Percentiles rank a stretch among this genome's conserved stretches.
Conservation (phyloP, 1,284 basidiomycete genomes). For the Mycena citricolor region DNA sequence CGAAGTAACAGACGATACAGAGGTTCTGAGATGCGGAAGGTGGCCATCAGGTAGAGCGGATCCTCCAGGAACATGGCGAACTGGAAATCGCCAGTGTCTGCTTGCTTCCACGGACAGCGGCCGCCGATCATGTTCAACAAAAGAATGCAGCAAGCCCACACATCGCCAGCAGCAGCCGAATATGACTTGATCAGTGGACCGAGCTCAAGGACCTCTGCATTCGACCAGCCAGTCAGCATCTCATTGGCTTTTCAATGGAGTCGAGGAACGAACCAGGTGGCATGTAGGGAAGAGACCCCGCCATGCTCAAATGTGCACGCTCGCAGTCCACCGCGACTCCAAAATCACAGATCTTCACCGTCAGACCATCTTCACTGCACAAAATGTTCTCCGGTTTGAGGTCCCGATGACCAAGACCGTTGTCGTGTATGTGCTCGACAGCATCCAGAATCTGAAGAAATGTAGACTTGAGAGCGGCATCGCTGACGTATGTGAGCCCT, state of each 20-base stretch:
- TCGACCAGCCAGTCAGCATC: no score
- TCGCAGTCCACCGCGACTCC: slow-evolving; percentile 75
- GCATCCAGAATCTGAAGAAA: slow-evolving; percentile 80
- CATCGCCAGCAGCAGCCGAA: no score
- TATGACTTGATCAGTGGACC: no score
- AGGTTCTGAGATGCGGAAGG: no score
- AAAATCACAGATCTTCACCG: slow-evolving; percentile 78
- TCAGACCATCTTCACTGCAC: slow-evolving; percentile 54
- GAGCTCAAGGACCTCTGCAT: no score
- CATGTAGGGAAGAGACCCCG: slow-evolving; percentile 81
- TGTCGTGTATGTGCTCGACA: slow-evolving; percentile 66
- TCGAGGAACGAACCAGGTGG: no score
- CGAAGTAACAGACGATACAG: no score
- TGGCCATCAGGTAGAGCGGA: no score
- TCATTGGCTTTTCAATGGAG: no score
- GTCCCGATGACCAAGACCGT: slow-evolving; percentile 82
- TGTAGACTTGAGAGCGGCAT: slow-evolving; percentile 56
- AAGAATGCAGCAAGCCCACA: slow-evolving; percentile 89
- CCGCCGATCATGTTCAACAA: slow-evolving; percentile 87
- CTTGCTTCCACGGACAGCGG: no score
- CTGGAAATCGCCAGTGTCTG: no score
- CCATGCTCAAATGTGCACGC: slow-evolving; percentile 71
- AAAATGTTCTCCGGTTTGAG: slow-evolving; percentile 90
- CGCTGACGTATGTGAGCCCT: slow-evolving; percentile 44
- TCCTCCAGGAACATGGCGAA: no score